These are phyloP conservation scores for Kodamaea hsintzibuensis DNA, from an alignment of 805 yeast genomes.

Conservation along the genomic window DNA sequence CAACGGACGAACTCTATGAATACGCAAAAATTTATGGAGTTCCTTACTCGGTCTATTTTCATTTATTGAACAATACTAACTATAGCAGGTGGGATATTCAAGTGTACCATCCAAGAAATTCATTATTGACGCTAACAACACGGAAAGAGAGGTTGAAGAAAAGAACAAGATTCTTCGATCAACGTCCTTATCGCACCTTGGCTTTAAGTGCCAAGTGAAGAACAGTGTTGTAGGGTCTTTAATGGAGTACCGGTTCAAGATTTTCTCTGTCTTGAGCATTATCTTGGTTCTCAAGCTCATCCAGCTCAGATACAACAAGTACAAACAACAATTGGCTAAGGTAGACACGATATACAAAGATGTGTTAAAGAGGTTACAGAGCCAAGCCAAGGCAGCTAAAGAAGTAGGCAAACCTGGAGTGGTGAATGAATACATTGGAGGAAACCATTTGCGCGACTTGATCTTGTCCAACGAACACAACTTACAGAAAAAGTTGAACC, in stretches of 20 bases:
- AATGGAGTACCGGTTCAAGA: constrained; percentile 22
- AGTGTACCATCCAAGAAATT: constrained; percentile 13
- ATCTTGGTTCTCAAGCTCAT: constrained; percentile 22
- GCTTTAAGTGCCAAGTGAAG: constrained; percentile 56
- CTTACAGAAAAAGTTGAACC: constrained; percentile 31
- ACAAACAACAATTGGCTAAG: constrained; percentile 39
- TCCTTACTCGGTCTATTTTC: neutral
- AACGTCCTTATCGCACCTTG: constrained; percentile 65
- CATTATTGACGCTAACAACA: constrained; percentile 36
- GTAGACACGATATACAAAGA: constrained; percentile 48
- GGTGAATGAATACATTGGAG: constrained; percentile 54
- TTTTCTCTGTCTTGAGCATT: constrained; percentile 18
- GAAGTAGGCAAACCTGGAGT: constrained; percentile 26
- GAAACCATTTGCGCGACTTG: constrained; percentile 72
- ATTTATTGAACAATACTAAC: constrained; percentile 10
- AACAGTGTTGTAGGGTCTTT: constrained; percentile 47
- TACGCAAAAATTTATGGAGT: neutral
- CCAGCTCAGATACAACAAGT: constrained; percentile 36
- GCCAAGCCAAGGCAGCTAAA: constrained; percentile 34
- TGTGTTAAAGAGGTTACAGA: constrained; percentile 51
- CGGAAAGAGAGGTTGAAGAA: constrained; percentile 38
- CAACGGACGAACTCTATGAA: neutral
- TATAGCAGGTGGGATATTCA: constrained; percentile 16
- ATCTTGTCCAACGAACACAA: constrained; percentile 46
- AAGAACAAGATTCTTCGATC: constrained; percentile 65